A percentile compares a stretch with the other conserved stretches of the same genome.
Evolutionary conservation across 148 eudicot genomes (phyloP).

Genomic region (Amaranthus cruentus): DNA sequence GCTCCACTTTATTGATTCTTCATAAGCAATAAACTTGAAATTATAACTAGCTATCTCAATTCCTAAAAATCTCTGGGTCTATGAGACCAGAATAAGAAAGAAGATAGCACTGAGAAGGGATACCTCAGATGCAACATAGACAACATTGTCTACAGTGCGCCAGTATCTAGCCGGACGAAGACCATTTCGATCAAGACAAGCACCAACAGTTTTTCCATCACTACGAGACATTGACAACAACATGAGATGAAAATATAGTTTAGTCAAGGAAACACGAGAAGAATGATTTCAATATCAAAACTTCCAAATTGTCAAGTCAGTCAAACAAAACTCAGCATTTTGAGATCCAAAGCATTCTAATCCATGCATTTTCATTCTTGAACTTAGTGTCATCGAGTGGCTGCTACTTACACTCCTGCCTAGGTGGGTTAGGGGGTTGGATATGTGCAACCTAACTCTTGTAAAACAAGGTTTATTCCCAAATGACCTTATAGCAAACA

Average conservation of each 20-base stretch:
- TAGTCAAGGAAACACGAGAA: neutral
- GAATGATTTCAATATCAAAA: no score
- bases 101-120: conserved; percentile 15
- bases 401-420: no score
- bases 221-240: conserved; percentile 31
- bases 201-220: conserved; percentile 99
- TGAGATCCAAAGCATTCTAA: no score
- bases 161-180: conserved; percentile 99
- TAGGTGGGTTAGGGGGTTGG: no score
- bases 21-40: neutral
- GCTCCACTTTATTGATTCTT: neutral
- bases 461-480: no score
- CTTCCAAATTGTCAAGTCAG: no score
- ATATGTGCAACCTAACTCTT: no score
- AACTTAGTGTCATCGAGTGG: no score
- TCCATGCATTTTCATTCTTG: no score
- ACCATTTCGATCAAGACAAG: conserved; percentile 96
- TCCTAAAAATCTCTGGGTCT: neutral
- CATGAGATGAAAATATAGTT: neutral
- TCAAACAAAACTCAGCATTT: no score
- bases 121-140: conserved; percentile 99
- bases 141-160: conserved; percentile 89
- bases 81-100: conserved; percentile 1
- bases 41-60: neutral
- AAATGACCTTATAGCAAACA: no score